Percentiles rank a stretch among this genome's conserved stretches.
Conservation (phyloP, 768 basidiomycete genomes). For the Lentinula boryana region DNA sequence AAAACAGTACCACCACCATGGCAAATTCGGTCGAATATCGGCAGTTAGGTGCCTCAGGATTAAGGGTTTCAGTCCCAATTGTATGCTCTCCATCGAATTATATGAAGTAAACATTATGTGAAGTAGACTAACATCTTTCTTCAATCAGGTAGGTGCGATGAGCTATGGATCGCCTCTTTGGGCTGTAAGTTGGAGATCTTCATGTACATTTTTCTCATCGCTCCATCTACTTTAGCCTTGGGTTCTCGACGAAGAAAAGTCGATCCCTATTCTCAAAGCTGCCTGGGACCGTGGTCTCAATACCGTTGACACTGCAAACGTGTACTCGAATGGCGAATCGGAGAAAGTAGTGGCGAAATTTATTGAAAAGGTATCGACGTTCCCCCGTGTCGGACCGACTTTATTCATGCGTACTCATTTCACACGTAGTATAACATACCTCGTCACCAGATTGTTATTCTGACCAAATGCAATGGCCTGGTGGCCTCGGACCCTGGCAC, state of each 20-base stretch:
- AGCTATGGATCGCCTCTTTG: conserved; percentile 16
- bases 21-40: neutral
- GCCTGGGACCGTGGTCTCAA: conserved; percentile 37
- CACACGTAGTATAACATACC: conserved; percentile 22
- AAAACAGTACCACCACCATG: neutral
- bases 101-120: no score
- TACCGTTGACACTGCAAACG: conserved; percentile 32
- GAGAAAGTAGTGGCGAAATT: conserved; percentile 39
- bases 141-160: conserved; percentile 18
- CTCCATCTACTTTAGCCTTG: conserved; percentile 27
- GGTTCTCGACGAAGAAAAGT: conserved; percentile 43
- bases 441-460: conserved; percentile 10
- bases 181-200: conserved; percentile 8
- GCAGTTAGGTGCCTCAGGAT: neutral
- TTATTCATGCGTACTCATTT: neutral
- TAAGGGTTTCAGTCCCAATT: conserved; percentile 5
- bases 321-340: conserved; percentile 31
- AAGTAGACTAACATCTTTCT: neutral
- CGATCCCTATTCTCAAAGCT: conserved; percentile 36
- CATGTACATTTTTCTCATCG: no score
- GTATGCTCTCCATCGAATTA: neutral
- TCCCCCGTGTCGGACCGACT: no score
- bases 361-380: conserved; percentile 21
- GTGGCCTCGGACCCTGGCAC: conserved; percentile 4
- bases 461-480: conserved; percentile 17